Evolutionary conservation across 2,329 filamentous ascomycete species (phyloP), one percentile per base, ranked within the genome.

Genomic region (Colletotrichum truncatum): DNA sequence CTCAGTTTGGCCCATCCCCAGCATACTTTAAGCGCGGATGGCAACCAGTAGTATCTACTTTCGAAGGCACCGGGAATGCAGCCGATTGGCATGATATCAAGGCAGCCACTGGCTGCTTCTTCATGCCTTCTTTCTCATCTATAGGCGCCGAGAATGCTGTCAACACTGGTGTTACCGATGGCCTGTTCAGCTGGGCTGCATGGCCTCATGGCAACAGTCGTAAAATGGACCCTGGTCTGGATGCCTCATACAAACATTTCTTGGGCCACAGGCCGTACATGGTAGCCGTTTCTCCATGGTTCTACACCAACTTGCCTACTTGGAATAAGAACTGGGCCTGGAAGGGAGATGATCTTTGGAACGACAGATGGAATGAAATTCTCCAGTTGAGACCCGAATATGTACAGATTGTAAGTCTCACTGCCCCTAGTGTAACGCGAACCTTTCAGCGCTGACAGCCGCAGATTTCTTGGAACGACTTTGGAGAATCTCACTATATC

Each of bases 301-400:
- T 88, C 73, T 88, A 83, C 74, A 88, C 88, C 38, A 84, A 87
- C 60, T 76, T 89, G 4, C 82, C 85, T 0, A 77, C 78, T 7
- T 89, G 81, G 70, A 74, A 77, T 43, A 90, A 89, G 75, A 87
- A 88, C 71, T 91, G 88, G 87, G 77, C 89, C 4, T 90, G 85
- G 80, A 81, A 82, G 25, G 85, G 86, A 12, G 87, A 90, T 68
- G 78, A 83, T 59, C 73, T 90, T 9, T 91, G 88, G 87, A 83
- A 81, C 67, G 78, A 86, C 53, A 83, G 88, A 12, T 90, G 87
- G 87, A 75, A 81, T 14, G 70, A 80, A 82, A 56, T 88, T 77
- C 77, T 82, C 76, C n/a, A 81, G 5, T 30, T 86, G 1, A 71
- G 81, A 41, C 84, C 85, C 0, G 78, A 82, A 28, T 80, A 81